Evolutionary conservation across 345 rosid species (phyloP), one percentile per base, ranked within the genome.

Genomic region (Eutrema japonicum): DNA sequence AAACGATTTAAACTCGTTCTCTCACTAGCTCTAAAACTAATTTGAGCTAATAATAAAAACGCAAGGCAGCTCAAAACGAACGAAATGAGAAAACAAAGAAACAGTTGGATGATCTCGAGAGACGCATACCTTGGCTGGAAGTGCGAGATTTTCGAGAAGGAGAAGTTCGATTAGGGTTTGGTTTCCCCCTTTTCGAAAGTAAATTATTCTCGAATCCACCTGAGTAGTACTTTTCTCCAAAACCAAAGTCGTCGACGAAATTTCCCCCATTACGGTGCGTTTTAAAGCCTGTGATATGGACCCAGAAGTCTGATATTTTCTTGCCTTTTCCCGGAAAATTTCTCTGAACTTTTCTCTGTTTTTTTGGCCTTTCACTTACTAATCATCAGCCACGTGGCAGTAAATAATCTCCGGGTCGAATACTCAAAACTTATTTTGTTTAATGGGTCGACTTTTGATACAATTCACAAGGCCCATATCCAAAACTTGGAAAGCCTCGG

Each of bases 281-380:
- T 77, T n/a, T 0, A 1, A 53, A 9, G 13, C 30, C 48, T 45
- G 8, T 22, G 56, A 53, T 55, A 32, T 57, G 52, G 66, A 57
- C 75, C 65, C 58, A 46, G 79, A 69, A 10, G 14, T 66, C 62
- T 68, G 64, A 68, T 46, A 42, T 64, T 70, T 70, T 77, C 72
- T 77, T 64, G 72, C 76, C 72, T 48, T 77, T 77, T 77, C 80
- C 76, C 67, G 76, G 80, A 71, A 77, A 71, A 64, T 71, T 58
- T 70, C 60, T 64, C 55, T 27, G 7, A 10, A 57, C 13, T 16
- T 46, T 52, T 63, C 12, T 51, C 14, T 16, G n/a, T 8, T 43
- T 7, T 64, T 2, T 63, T 18, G 1, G 45, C 14, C 59, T 13
- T 47, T 58, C 16, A 29, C 38, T 37, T 14, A 4, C 5, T n/a